These are phyloP conservation scores for Priceomyces haplophilus DNA, from an alignment of 805 yeast genomes.

Conservation along the genomic window DNA sequence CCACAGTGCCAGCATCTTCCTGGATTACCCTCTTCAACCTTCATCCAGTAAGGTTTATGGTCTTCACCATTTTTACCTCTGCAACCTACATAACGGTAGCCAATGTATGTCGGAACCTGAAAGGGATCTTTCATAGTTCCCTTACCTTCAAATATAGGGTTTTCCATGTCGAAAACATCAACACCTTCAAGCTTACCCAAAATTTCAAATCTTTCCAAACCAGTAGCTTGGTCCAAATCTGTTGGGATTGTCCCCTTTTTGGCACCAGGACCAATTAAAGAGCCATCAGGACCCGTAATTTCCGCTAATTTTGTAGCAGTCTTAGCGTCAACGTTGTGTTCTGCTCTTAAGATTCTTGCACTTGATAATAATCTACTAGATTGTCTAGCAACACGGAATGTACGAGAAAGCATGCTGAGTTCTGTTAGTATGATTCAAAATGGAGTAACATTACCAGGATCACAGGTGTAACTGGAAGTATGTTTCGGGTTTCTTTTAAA, in stretches of 20 bases:
- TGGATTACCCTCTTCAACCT: conserved; percentile 75
- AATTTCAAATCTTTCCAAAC: conserved; percentile 94
- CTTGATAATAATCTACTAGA: conserved; percentile 34
- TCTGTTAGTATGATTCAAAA: neutral
- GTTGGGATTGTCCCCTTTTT: conserved; percentile 82
- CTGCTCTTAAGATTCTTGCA: conserved; percentile 25
- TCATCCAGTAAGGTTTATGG: conserved; percentile 89
- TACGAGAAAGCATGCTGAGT: conserved; percentile 34
- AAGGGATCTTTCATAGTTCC: conserved; percentile 92
- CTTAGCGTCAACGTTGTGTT: conserved; percentile 40
- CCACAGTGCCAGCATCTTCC: conserved; percentile 99
- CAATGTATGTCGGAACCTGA: conserved; percentile 84
- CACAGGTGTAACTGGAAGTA: neutral
- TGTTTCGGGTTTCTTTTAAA: neutral
- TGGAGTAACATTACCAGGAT: neutral
- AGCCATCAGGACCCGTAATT: conserved; percentile 67
- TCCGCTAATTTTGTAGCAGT: conserved; percentile 71
- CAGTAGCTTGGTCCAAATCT: conserved; percentile 95
- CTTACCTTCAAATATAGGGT: conserved; percentile 80
- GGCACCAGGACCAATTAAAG: conserved; percentile 91
- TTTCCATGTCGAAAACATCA: conserved; percentile 86
- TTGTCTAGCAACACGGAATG: conserved; percentile 33
- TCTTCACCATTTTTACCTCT: conserved; percentile 87
- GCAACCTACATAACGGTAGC: conserved; percentile 94
- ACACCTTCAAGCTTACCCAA: conserved; percentile 94